A percentile compares a stretch with the other conserved stretches of the same genome.
These are phyloP conservation scores for Laguncularia racemosa DNA, from an alignment of 345 rosid species.

Conservation along the genomic window DNA sequence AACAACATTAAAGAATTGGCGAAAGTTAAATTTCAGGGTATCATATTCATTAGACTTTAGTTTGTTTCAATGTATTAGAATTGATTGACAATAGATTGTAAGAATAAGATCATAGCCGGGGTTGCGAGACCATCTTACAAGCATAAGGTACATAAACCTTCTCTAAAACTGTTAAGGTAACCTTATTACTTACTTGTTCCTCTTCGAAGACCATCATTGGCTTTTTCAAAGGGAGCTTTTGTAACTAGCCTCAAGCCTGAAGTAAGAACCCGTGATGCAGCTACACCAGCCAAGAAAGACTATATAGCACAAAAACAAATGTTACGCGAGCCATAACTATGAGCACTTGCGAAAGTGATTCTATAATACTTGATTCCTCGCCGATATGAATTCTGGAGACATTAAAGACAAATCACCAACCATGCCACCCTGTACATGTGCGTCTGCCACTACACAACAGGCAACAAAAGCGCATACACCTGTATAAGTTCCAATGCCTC, in stretches of 20 bases:
- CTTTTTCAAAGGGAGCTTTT: slow-evolving; percentile 65
- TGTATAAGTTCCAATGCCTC: slow-evolving; percentile 55
- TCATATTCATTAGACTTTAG: not conserved
- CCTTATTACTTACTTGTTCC: slow-evolving; percentile 69
- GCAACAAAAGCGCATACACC: slow-evolving; percentile 54
- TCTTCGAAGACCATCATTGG: slow-evolving; percentile 58
- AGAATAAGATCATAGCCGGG: too few relatives aligned
- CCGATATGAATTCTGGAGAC: slow-evolving; percentile 85
- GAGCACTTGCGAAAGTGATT: not conserved
- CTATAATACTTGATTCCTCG: not conserved
- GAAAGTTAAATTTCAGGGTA: not conserved
- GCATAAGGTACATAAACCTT: too few relatives aligned
- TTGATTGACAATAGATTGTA: too few relatives aligned
- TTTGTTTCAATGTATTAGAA: too few relatives aligned
- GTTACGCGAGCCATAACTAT: not conserved
- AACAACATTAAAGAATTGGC: not conserved
- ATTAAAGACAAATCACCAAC: slow-evolving; percentile 85
- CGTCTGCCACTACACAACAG: slow-evolving; percentile 74
- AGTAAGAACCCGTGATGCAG: slow-evolving; percentile 78
- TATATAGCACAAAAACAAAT: slow-evolving; percentile 10
- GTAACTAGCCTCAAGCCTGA: slow-evolving; percentile 69
- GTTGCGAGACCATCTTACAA: too few relatives aligned
- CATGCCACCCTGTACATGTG: slow-evolving; percentile 84
- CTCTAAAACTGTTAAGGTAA: too few relatives aligned
- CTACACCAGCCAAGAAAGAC: slow-evolving; percentile 86